Percentiles rank a stretch among this genome's conserved stretches.
Evolutionary conservation across 352 stramenopile species (phyloP).

Genomic region (Pythium apleroticum): DNA sequence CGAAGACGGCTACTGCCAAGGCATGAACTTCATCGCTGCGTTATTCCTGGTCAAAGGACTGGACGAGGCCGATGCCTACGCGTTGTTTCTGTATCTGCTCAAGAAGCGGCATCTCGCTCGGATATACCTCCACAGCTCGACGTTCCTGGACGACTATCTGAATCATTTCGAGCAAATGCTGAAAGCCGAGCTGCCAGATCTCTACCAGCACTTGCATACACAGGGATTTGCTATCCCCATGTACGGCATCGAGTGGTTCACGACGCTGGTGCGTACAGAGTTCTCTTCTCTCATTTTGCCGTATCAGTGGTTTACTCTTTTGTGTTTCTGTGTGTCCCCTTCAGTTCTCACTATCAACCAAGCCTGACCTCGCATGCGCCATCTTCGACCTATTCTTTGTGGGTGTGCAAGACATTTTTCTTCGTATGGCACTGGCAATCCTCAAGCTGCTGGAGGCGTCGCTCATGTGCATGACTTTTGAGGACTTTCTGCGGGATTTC

Average conservation of each 20-base stretch:
- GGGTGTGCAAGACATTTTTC: conserved; percentile 76
- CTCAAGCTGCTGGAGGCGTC: conserved; percentile 76
- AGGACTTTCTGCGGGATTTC: conserved; percentile 84
- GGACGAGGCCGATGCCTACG: conserved; percentile 77
- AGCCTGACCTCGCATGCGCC: conserved; percentile 73
- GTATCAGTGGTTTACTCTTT: neutral
- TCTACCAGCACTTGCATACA: conserved; percentile 55
- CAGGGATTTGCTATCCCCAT: conserved; percentile 79
- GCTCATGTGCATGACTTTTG: conserved; percentile 84
- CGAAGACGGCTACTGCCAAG: conserved; percentile 83
- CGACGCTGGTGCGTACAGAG: conserved; percentile 49
- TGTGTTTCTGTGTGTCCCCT: neutral
- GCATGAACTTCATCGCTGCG: conserved; percentile 89
- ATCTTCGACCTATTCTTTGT: conserved; percentile 88
- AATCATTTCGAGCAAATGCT: conserved; percentile 81
- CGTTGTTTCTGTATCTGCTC: conserved; percentile 80
- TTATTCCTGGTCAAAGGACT: conserved; percentile 84
- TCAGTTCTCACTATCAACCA: conserved; percentile 83
- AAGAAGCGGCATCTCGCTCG: conserved; percentile 75
- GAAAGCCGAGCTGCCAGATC: conserved; percentile 58
- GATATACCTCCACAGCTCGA: conserved; percentile 83
- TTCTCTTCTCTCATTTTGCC: too few relatives aligned
- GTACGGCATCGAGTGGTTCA: conserved; percentile 90
- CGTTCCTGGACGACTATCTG: conserved; percentile 84
- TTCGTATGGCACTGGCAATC: conserved; percentile 75